Percentiles rank a stretch among this genome's conserved stretches.
These are phyloP conservation scores for Russula brevipes DNA, from an alignment of 768 basidiomycete genomes.

Conservation along the genomic window DNA sequence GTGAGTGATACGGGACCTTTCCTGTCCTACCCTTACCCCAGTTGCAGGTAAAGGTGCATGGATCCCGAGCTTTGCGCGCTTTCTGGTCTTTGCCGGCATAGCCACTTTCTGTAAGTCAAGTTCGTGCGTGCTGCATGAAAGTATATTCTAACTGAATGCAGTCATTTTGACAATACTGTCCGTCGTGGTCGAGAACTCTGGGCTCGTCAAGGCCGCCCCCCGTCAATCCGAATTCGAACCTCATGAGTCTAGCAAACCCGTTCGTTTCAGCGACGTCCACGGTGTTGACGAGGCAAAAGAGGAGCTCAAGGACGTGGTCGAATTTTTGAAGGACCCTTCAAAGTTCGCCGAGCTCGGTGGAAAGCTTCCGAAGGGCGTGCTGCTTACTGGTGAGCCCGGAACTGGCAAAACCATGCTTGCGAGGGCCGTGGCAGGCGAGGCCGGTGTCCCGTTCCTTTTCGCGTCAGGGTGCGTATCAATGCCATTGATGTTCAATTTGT, in stretches of 20 bases:
- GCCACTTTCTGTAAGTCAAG: constrained; percentile 58
- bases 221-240: constrained; percentile 81
- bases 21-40: not conserved
- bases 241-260: constrained; percentile 60
- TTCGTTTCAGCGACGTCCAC: constrained; percentile 93
- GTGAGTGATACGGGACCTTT: constrained; percentile 40
- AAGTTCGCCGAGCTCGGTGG: constrained; percentile 89
- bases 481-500: not conserved
- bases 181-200: constrained; percentile 88
- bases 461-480: constrained; percentile 61
- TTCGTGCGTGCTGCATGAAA: not conserved
- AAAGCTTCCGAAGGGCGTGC: constrained; percentile 88
- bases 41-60: constrained; percentile 61
- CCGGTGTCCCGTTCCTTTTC: constrained; percentile 95
- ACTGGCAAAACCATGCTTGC: constrained; percentile 99
- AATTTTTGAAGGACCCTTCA: constrained; percentile 90
- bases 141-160: constrained; percentile 28
- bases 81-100: constrained; percentile 51
- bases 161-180: constrained; percentile 83
- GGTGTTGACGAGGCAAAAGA: constrained; percentile 97
- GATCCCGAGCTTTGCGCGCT: constrained; percentile 57
- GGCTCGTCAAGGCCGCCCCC: constrained; percentile 84
- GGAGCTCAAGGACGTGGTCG: constrained; percentile 90
- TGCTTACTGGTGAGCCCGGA: constrained; percentile 86
- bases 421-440: constrained; percentile 94